These are phyloP conservation scores for Suillus americanus DNA, from an alignment of 768 basidiomycete genomes.

Conservation along the genomic window DNA sequence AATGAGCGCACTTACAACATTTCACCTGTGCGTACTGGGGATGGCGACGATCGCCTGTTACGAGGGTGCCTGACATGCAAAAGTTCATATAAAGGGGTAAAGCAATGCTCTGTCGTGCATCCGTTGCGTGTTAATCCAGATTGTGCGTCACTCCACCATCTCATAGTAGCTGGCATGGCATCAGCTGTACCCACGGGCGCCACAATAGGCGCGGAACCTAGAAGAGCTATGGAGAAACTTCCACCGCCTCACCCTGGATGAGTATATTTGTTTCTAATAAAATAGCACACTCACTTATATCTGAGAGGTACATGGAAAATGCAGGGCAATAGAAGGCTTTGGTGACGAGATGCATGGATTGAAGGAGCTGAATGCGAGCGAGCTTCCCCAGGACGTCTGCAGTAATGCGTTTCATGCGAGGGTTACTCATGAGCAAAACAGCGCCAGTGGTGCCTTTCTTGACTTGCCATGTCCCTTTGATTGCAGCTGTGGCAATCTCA, in stretches of 20 bases:
- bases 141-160: background rate
- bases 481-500: background rate
- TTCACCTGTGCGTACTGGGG: slow-evolving; percentile 1
- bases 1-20: background rate
- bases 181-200: background rate
- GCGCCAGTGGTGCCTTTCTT: background rate
- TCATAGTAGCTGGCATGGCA: background rate
- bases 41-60: background rate
- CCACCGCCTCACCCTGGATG: background rate
- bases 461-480: background rate
- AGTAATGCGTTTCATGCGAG: background rate
- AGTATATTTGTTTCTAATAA: background rate
- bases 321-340: background rate
- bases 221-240: background rate
- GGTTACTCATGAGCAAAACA: background rate
- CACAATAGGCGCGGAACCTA: background rate
- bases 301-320: background rate
- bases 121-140: background rate
- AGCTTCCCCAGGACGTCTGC: background rate
- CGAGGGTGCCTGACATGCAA: background rate
- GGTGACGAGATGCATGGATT: background rate
- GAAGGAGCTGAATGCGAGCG: background rate
- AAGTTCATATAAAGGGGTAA: background rate
- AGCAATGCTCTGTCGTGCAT: background rate
- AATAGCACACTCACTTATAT: background rate